Conservation (phyloP, 2,329 filamentous ascomycete genomes). For the Chrysoporthe puriensis region DNA sequence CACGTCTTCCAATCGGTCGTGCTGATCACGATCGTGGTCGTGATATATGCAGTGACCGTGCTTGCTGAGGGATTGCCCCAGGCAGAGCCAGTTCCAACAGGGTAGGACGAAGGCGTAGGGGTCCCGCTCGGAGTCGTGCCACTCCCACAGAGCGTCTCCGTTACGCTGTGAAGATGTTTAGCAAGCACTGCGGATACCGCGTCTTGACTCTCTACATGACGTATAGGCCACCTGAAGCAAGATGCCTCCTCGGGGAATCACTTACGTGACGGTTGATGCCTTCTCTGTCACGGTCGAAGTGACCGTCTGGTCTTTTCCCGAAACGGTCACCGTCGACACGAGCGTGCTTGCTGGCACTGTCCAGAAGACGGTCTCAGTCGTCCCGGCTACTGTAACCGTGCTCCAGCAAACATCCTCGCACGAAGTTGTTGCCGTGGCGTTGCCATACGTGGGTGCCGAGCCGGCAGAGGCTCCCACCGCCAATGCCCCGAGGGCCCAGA, state of each 20-base stretch:
- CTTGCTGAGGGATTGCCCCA: neutral
- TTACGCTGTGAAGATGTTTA: neutral
- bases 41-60: constrained; percentile 14
- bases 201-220: neutral
- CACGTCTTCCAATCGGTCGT: constrained; percentile 7
- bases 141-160: neutral
- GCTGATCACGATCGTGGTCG: constrained; percentile 5
- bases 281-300: neutral
- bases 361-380: constrained; percentile 1
- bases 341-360: neutral
- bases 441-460: constrained; percentile 14
- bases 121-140: too few species aligned
- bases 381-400: constrained; percentile 14
- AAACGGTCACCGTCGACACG: neutral
- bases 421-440: constrained; percentile 16
- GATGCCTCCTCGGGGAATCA: neutral
- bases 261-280: neutral
- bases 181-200: neutral
- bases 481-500: constrained; percentile 20
- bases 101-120: neutral
- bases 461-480: constrained; percentile 18
- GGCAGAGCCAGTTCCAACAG: neutral
- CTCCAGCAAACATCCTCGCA: constrained; percentile 27
- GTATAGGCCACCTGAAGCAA: neutral
- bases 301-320: neutral